phyloP scores from a whole-genome alignment of 495 filamentous ascomycete genomes.

The Massariosphaeria phaeospora region DNA sequence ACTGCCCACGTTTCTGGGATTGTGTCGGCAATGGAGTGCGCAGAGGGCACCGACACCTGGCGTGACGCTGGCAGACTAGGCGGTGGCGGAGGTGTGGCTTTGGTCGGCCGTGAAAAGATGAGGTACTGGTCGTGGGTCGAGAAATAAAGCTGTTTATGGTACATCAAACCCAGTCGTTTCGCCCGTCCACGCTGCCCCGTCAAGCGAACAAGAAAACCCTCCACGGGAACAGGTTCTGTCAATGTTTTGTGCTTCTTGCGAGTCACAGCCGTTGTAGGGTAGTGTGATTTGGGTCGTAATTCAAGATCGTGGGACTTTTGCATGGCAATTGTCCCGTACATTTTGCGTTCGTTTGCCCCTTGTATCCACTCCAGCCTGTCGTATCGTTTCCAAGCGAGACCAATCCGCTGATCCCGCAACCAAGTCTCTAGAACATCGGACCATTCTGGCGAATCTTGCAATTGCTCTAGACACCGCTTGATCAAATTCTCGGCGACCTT shows the following conservation, averaged over 20 bases:
- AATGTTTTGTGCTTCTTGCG: conserved; percentile 40
- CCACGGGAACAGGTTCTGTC: conserved; percentile 59
- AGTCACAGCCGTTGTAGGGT: conserved; percentile 51
- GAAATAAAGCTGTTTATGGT: conserved; percentile 68
- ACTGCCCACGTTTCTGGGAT: conserved; percentile 61
- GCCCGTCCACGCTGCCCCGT: conserved; percentile 61
- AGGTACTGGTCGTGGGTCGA: conserved; percentile 64
- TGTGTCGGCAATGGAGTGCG: conserved; percentile 53
- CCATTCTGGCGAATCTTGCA: conserved; percentile 58
- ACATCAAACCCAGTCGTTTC: conserved; percentile 58
- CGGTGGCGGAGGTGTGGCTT: conserved; percentile 61
- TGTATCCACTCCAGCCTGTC: conserved; percentile 72
- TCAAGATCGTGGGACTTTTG: conserved; percentile 69
- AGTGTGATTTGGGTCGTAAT: conserved; percentile 65
- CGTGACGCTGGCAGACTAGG: conserved; percentile 47
- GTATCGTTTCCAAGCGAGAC: conserved; percentile 71
- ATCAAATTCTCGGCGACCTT: conserved; percentile 55
- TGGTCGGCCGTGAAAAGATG: conserved; percentile 62
- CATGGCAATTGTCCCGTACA: conserved; percentile 74
- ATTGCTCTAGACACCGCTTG: conserved; percentile 54
- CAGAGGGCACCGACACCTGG: conserved; percentile 50
- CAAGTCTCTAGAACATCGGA: conserved; percentile 56
- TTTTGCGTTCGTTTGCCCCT: conserved; percentile 63
- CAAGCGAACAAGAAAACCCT: conserved; percentile 67
- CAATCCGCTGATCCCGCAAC: conserved; percentile 59